These are phyloP conservation scores for Plasmodium gaboni DNA, from an alignment of 169 alveolate genomes.

Conservation along the genomic window DNA sequence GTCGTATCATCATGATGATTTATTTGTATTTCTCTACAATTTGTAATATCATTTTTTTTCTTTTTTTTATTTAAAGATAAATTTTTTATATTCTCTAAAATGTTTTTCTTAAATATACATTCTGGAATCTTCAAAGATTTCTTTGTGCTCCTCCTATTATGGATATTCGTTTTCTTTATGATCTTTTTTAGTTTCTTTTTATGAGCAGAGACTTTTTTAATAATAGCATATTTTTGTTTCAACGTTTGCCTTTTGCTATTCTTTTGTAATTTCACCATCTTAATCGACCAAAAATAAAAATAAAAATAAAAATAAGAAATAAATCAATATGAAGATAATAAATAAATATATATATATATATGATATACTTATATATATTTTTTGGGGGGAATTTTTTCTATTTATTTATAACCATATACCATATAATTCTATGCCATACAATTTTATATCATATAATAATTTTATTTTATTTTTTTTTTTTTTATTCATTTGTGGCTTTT, in stretches of 20 bases:
- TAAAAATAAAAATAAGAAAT: background rate
- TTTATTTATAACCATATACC: too few species aligned
- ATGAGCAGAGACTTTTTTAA: conserved; percentile 65
- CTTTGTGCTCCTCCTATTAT: conserved; percentile 49
- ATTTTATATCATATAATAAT: too few species aligned
- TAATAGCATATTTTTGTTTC: conserved; percentile 67
- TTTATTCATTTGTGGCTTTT: too few species aligned
- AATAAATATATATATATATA: background rate
- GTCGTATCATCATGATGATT: conserved; percentile 33
- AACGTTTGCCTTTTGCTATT: conserved; percentile 50
- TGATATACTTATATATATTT: background rate
- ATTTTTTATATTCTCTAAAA: conserved; percentile 39
- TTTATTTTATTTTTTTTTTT: too few species aligned
- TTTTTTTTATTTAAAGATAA: conserved; percentile 27
- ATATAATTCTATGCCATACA: too few species aligned
- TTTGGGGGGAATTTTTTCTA: background rate
- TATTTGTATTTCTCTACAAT: conserved; percentile 29
- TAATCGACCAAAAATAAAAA: background rate
- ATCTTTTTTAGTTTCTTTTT: conserved; percentile 60
- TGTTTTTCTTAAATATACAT: conserved; percentile 54
- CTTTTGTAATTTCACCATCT: conserved; percentile 58
- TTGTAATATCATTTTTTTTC: conserved; percentile 16
- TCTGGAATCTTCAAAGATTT: conserved; percentile 59
- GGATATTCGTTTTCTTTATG: conserved; percentile 59
- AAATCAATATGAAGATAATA: background rate